phyloP scores from a whole-genome alignment of 1,284 basidiomycete genomes.

The Irpex lacteus region DNA sequence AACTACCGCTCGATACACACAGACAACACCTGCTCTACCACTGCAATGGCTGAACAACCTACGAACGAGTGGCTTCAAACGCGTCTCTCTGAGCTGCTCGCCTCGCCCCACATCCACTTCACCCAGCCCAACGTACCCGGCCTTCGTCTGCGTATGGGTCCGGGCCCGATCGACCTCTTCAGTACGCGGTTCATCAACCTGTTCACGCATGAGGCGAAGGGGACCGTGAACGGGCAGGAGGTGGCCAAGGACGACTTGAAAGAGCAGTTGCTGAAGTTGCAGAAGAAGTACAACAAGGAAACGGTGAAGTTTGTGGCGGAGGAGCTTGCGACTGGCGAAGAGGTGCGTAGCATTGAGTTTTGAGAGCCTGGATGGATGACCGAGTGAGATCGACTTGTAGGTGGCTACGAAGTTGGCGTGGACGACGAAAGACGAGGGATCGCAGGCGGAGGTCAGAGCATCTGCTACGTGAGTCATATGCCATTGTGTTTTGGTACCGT shows the following conservation, averaged over 20 bases:
- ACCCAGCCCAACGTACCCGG: constrained; percentile 18
- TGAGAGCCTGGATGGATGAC: background rate
- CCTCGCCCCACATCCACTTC: constrained; percentile 31
- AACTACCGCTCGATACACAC: background rate
- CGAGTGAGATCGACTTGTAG: constrained; percentile 5
- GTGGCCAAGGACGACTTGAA: constrained; percentile 28
- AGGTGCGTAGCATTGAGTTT: background rate
- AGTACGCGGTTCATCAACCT: constrained; percentile 28
- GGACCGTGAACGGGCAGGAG: constrained; percentile 22
- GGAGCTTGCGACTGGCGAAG: constrained; percentile 7
- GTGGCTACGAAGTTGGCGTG: constrained; percentile 19
- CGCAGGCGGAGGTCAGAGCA: constrained; percentile 16
- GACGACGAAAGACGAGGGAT: constrained; percentile 16
- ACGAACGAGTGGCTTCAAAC: constrained; percentile 26
- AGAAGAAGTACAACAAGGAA: constrained; percentile 25
- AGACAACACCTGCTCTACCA: background rate
- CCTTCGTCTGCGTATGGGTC: constrained; percentile 23
- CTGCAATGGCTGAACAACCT: background rate
- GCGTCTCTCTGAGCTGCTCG: constrained; percentile 24
- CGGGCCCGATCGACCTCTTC: constrained; percentile 31
- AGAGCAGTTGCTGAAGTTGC: constrained; percentile 24
- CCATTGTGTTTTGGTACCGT: no score
- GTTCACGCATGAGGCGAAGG: constrained; percentile 25
- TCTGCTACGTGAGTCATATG: constrained; percentile 20
- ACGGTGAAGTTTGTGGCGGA: constrained; percentile 17